These are phyloP conservation scores for Monilinia vaccinii-corymbosi DNA, from an alignment of 2,329 filamentous ascomycete genomes.

Conservation along the genomic window DNA sequence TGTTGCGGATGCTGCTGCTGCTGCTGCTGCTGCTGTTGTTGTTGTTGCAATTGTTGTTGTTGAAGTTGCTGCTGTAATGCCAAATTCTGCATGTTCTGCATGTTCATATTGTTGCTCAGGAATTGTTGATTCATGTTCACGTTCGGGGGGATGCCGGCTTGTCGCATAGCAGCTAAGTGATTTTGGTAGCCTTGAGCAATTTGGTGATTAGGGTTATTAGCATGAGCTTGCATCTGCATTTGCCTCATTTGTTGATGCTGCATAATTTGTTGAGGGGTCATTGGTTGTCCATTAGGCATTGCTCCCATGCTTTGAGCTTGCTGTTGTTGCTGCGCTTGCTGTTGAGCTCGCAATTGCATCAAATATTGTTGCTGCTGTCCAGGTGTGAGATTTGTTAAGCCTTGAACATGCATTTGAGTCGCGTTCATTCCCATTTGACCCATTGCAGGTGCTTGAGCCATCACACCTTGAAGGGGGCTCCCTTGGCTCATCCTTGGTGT, in stretches of 20 bases:
- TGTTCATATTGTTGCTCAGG: slow-evolving; percentile 2
- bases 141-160: slow-evolving; percentile 2
- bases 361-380: slow-evolving; percentile 21
- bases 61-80: background rate
- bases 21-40: background rate
- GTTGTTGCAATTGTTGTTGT: background rate
- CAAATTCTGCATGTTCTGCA: slow-evolving; percentile 7
- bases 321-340: slow-evolving; percentile 7
- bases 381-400: slow-evolving; percentile 33
- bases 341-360: slow-evolving; percentile 21
- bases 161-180: slow-evolving; percentile 4
- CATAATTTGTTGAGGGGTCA: slow-evolving; percentile 7
- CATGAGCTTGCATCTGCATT: slow-evolving; percentile 3
- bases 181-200: slow-evolving; percentile 7
- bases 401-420: slow-evolving; percentile 21
- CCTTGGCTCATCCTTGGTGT: slow-evolving; percentile 56
- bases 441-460: slow-evolving; percentile 48
- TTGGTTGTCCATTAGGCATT: slow-evolving; percentile 5
- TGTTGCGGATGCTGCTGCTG: slow-evolving; percentile 2
- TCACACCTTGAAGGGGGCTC: slow-evolving; percentile 51
- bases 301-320: slow-evolving; percentile 3
- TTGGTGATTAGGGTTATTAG: background rate
- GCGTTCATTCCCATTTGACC: slow-evolving; percentile 43
- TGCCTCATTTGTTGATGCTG: slow-evolving; percentile 8
- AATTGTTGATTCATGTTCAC: slow-evolving; percentile 9